Evolutionary conservation across 2,329 filamentous ascomycete genomes (phyloP).

Genomic region (Cryphonectria nitschkei): DNA sequence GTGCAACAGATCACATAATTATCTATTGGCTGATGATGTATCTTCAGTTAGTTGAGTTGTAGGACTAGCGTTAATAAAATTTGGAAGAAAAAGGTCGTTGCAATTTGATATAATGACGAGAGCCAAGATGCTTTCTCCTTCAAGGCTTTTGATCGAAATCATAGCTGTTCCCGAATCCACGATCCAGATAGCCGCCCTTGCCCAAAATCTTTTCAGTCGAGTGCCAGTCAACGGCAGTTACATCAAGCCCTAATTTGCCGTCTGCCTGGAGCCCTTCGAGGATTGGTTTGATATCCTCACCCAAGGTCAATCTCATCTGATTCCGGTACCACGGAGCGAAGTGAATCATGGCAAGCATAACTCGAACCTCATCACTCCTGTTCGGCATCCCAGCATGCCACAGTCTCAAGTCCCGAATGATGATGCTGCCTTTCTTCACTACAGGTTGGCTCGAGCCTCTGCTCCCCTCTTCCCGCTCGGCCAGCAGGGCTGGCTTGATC

Average conservation of each 20-base stretch:
- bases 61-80: background rate
- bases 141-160: constrained; percentile 56
- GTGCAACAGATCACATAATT: background rate
- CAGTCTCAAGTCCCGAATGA: constrained; percentile 62
- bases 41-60: background rate
- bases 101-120: background rate
- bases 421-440: constrained; percentile 57
- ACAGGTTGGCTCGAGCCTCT: constrained; percentile 53
- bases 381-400: constrained; percentile 71
- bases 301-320: constrained; percentile 58
- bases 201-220: constrained; percentile 44
- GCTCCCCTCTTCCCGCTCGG: constrained; percentile 39
- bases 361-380: constrained; percentile 49
- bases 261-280: constrained; percentile 40
- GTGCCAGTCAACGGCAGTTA: constrained; percentile 49
- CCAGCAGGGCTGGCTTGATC: constrained; percentile 48
- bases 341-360: constrained; percentile 65
- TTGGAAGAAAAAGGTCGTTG: background rate
- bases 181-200: constrained; percentile 51
- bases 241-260: constrained; percentile 47
- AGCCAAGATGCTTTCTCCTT: background rate
- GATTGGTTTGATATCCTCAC: constrained; percentile 50
- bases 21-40: background rate
- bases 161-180: constrained; percentile 65
- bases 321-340: constrained; percentile 63